Percentiles rank a stretch among this genome's conserved stretches.
Evolutionary conservation across 306 rosid species (phyloP).

Genomic region (Citrullus colocynthis): DNA sequence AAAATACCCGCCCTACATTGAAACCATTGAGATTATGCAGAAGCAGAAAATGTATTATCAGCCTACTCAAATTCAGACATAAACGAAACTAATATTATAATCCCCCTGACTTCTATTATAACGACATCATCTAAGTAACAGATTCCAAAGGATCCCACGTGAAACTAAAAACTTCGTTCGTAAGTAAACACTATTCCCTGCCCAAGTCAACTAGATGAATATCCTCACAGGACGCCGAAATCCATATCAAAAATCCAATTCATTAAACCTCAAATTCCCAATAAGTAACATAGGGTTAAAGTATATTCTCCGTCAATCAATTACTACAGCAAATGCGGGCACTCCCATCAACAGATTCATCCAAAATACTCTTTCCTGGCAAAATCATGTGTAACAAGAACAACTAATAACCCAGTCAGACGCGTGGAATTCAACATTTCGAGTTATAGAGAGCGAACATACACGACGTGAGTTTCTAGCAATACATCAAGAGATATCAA

Average conservation of each 20-base stretch:
- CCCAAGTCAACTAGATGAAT: background rate
- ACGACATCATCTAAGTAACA: background rate
- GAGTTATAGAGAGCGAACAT: background rate
- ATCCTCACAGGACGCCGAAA: background rate
- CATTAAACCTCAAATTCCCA: background rate
- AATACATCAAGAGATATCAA: background rate
- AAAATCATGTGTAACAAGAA: background rate
- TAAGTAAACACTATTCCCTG: background rate
- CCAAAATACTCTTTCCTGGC: background rate
- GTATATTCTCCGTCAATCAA: background rate
- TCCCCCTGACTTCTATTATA: background rate
- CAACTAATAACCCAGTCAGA: background rate
- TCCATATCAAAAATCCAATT: background rate
- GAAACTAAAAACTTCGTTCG: background rate
- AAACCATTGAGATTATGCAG: slow-evolving; percentile 2
- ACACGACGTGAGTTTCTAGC: background rate
- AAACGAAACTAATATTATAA: background rate
- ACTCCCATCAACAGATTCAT: background rate
- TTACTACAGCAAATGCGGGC: background rate
- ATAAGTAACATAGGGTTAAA: background rate
- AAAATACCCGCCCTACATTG: slow-evolving; percentile 76
- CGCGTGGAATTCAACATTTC: background rate
- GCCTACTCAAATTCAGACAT: background rate
- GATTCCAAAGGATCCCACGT: background rate
- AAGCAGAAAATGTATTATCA: background rate